A percentile compares a stretch with the other conserved stretches of the same genome.
These are phyloP conservation scores for Dioscorea cayenensis DNA, from an alignment of 116 monocot genomes.

Conservation along the genomic window DNA sequence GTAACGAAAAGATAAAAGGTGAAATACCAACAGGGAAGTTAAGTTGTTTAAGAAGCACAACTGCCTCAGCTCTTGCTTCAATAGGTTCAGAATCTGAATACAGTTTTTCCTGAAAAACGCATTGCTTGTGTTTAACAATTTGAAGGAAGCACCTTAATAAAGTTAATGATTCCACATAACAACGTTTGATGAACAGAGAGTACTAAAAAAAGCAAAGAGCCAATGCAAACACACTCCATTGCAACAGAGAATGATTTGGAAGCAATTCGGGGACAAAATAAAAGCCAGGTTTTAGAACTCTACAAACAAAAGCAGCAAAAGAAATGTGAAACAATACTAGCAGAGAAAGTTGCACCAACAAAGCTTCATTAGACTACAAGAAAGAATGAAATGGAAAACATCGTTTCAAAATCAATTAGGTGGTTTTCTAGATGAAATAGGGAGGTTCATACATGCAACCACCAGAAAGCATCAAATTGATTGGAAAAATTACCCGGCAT, in stretches of 20 bases:
- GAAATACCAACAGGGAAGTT: slow-evolving; percentile 89
- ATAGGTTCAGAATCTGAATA: slow-evolving; percentile 93
- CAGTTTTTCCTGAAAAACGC: slow-evolving; percentile 67
- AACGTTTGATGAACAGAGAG: not conserved
- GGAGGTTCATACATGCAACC: too few relatives aligned
- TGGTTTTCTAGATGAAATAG: too few relatives aligned
- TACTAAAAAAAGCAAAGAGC: too few relatives aligned
- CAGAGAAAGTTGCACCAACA: not conserved
- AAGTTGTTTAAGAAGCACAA: slow-evolving; percentile 93
- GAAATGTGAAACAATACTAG: not conserved
- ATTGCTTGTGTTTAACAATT: not conserved
- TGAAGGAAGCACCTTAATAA: not conserved
- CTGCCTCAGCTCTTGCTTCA: slow-evolving; percentile 94
- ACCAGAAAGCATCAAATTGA: not conserved
- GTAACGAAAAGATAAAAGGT: slow-evolving; percentile 7
- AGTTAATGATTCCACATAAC: not conserved
- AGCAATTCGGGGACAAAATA: too few relatives aligned
- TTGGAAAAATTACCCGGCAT: not conserved
- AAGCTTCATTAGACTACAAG: not conserved
- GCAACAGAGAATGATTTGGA: too few relatives aligned
- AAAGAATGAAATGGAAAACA: too few relatives aligned
- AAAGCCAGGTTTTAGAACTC: not conserved
- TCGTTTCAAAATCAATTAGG: too few relatives aligned
- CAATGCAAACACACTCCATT: too few relatives aligned
- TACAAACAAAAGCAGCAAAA: not conserved